Base-by-base conservation (phyloP, 1,284 basidiomycete species). In the Ustilago bromivora region DNA sequence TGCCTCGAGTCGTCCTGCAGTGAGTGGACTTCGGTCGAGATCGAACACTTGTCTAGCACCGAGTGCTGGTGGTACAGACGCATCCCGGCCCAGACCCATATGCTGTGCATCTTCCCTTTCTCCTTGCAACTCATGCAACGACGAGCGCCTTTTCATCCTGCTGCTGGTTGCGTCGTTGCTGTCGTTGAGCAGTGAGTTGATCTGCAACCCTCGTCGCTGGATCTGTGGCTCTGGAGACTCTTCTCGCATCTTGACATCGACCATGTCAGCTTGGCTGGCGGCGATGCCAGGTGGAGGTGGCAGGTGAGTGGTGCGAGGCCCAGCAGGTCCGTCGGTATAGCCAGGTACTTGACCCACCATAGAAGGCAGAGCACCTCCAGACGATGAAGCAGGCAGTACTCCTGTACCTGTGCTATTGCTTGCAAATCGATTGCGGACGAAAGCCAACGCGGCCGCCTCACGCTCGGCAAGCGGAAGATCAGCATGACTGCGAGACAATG, bases 161-260 rank as follows among this genome's bases (percentile, higher is more conserved):
- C 35, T 34, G 32, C 67, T 66, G 11, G 38, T 47, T 13, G 68
- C 46, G 4, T 68, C 62, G 54, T 76, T 73, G 6, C 43, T 47
- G 38, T 77, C 75, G 58, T 82, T 82, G 53, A 82, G 73, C 23
- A 82, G 61, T 36, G 71, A 71, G 59, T 82, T 78, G 75, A 82
- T 82, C 59, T 79, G 75, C 64, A 82, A 47, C 3, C 81, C 81
- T n/a, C 68, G 69, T 15, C 79, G 67, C 34, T 71, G 58, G 17
- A 68, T 41, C 38, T 47, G 23, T 17, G 73, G 49, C 28, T 73
- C 61, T 0, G 71, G 71, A 35, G 76, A 71, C 15, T 59, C 68
- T 32, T 71, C 74, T 28, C 73, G 49, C 61, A 58, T 52, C 58
- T 66, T 64, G 43, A 54, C 55, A 23, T 67, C 67, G 38, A 35